A percentile compares a stretch with the other conserved stretches of the same genome.
Conservation (phyloP, 2,329 filamentous ascomycete genomes). For the Calonectria honghensis region DNA sequence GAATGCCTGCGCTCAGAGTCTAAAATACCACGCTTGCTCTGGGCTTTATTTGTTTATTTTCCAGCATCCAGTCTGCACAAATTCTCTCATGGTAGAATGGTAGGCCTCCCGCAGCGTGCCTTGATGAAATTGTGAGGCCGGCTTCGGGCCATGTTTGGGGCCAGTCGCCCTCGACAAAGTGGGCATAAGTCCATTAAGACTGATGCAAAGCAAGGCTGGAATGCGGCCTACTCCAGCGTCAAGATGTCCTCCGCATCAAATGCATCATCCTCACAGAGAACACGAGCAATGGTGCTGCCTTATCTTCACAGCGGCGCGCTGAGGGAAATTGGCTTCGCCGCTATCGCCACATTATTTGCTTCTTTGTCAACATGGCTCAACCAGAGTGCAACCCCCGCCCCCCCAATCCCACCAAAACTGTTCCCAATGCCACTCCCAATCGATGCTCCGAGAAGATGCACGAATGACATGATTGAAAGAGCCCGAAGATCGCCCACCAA, state of each 20-base stretch:
- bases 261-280: too few species aligned
- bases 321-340: neutral
- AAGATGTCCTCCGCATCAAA: neutral
- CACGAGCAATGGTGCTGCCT: neutral
- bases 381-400: neutral
- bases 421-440: neutral
- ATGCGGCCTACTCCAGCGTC: neutral
- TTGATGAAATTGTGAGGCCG: neutral
- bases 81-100: conserved; percentile 3
- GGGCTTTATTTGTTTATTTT: conserved; percentile 2
- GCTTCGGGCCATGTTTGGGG: conserved; percentile 7
- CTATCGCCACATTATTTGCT: conserved; percentile 7
- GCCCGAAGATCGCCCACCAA: neutral
- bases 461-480: neutral
- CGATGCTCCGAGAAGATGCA: neutral
- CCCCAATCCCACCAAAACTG: neutral
- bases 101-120: conserved; percentile 7
- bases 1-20: too few species aligned
- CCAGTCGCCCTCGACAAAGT: neutral
- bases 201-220: neutral
- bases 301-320: neutral
- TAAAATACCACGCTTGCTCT: neutral
- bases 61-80: neutral
- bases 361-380: neutral
- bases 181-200: neutral